These are phyloP conservation scores for Phytophthora pistaciae DNA, from an alignment of 352 stramenopile species.

Conservation along the genomic window DNA sequence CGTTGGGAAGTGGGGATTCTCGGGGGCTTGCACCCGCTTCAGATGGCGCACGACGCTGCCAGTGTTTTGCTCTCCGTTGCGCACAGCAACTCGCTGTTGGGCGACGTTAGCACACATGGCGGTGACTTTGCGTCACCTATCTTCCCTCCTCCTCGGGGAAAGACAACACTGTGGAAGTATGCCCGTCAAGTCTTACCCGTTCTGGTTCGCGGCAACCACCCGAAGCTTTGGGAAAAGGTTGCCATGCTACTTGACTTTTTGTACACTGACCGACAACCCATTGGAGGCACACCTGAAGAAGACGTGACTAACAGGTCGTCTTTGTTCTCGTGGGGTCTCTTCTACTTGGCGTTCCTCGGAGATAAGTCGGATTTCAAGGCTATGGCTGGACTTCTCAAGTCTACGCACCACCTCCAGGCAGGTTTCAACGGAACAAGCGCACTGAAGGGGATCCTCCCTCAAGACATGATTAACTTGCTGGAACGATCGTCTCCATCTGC, in stretches of 20 bases:
- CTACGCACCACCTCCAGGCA: constrained; percentile 66
- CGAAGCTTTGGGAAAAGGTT: constrained; percentile 63
- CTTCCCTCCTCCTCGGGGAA: constrained; percentile 70
- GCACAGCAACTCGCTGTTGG: constrained; percentile 68
- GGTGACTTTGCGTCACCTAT: constrained; percentile 34
- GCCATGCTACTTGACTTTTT: constrained; percentile 74
- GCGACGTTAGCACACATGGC: constrained; percentile 17
- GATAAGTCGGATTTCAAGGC: constrained; percentile 59
- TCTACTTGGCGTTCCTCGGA: constrained; percentile 77
- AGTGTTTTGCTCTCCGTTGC: constrained; percentile 68
- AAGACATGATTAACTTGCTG: constrained; percentile 92
- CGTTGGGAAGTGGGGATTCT: constrained; percentile 82
- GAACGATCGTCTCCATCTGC: constrained; percentile 76
- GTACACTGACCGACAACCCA: constrained; percentile 42
- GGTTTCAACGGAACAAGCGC: constrained; percentile 65
- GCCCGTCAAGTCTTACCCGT: constrained; percentile 61
- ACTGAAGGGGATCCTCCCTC: constrained; percentile 90
- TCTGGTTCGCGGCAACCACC: constrained; percentile 53
- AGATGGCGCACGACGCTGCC: constrained; percentile 77
- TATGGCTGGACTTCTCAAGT: constrained; percentile 73
- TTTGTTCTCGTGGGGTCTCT: constrained; percentile 77
- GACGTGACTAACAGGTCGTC: constrained; percentile 44
- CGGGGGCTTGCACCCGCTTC: constrained; percentile 52
- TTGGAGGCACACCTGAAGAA: constrained; percentile 37
- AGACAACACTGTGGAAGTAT: constrained; percentile 57